A percentile compares a stretch with the other conserved stretches of the same genome.
Conservation (phyloP, 495 filamentous ascomycete species). For the Penicillium roqueforti region DNA sequence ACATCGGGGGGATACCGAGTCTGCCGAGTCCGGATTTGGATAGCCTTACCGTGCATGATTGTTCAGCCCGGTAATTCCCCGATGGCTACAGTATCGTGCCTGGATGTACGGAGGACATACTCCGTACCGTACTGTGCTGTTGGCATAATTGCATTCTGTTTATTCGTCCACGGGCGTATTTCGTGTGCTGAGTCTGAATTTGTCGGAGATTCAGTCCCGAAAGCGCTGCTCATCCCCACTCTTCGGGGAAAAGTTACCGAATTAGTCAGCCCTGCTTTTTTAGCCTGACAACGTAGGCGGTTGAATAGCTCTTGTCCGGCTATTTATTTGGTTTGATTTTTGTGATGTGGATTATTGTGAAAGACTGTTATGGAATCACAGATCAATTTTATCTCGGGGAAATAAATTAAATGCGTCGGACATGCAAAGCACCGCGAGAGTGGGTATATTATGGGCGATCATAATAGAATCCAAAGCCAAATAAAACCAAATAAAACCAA, state of each 20-base stretch:
- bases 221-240: background rate
- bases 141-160: background rate
- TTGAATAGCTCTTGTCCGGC: background rate
- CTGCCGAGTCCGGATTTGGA: constrained; percentile 13
- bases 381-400: background rate
- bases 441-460: constrained; percentile 6
- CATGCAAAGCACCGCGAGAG: background rate
- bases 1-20: constrained; percentile 10
- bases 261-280: background rate
- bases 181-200: background rate
- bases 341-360: background rate
- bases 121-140: background rate
- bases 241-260: background rate
- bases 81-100: background rate
- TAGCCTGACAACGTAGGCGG: background rate
- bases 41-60: constrained; percentile 2
- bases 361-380: background rate
- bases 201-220: background rate
- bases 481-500: background rate
- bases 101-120: no score
- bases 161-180: background rate
- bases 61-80: constrained; percentile 2
- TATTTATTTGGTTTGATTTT: background rate
- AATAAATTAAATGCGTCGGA: background rate
- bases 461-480: constrained; percentile 1